Percentiles rank a stretch among this genome's conserved stretches.
phyloP scores from a whole-genome alignment of 345 rosid species.

The Brassica napus region Da-Ae NC_063436.1:21862501-21863000 shows the following conservation, averaged over 20 bases:
- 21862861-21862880: conserved; percentile 29
- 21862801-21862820: conserved; percentile 87
- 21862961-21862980: conserved; percentile 48
- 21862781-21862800: conserved; percentile 49
- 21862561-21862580: conserved; percentile 55
- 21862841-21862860: conserved; percentile 50
- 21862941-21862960: conserved; percentile 41
- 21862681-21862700: conserved; percentile 77
- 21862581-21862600: conserved; percentile 68
- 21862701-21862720: conserved; percentile 68
- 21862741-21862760: conserved; percentile 52
- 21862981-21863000: conserved; percentile 42
- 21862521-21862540: conserved; percentile 60
- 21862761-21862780: conserved; percentile 46
- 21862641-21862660: conserved; percentile 64
- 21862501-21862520: conserved; percentile 75
- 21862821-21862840: conserved; percentile 51
- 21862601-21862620: conserved; percentile 71
- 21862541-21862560: conserved; percentile 64
- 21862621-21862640: conserved; percentile 62
- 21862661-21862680: conserved; percentile 40
- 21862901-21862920: conserved; percentile 3
- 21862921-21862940: conserved; percentile 27
- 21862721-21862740: conserved; percentile 56
- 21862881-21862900: conserved; percentile 20